These are phyloP conservation scores for Paracoccidioides lutzii DNA, from an alignment of 2,329 filamentous ascomycete genomes.

Conservation along the genomic window DNA sequence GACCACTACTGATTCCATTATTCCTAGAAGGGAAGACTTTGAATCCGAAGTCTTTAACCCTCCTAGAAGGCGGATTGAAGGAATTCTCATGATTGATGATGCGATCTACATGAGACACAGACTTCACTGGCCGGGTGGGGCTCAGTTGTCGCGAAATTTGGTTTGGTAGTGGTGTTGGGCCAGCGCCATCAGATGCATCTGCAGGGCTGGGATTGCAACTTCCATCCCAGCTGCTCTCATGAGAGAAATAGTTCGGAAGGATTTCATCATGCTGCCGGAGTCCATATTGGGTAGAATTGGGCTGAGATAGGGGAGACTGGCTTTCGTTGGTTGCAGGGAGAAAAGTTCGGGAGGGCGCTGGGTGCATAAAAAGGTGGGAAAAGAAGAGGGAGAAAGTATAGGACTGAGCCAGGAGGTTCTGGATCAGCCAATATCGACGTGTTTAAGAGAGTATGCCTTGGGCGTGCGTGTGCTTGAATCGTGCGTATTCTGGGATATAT, in stretches of 20 bases:
- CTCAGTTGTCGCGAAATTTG: slow-evolving; percentile 20
- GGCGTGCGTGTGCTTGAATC: not conserved
- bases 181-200: slow-evolving; percentile 16
- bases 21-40: slow-evolving; percentile 37
- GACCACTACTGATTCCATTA: slow-evolving; percentile 33
- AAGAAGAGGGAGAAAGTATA: slow-evolving; percentile 19
- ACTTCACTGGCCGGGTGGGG: slow-evolving; percentile 15
- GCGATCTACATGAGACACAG: slow-evolving; percentile 36
- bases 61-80: slow-evolving; percentile 23
- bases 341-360: slow-evolving; percentile 42
- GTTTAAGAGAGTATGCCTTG: slow-evolving; percentile 1
- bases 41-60: slow-evolving; percentile 36
- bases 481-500: not conserved
- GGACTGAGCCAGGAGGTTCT: slow-evolving; percentile 44
- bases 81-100: slow-evolving; percentile 45
- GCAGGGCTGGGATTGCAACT: slow-evolving; percentile 14
- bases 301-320: slow-evolving; percentile 23
- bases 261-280: slow-evolving; percentile 32
- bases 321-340: slow-evolving; percentile 33
- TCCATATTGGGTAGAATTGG: slow-evolving; percentile 47
- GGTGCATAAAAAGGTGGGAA: slow-evolving; percentile 49
- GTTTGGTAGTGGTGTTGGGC: slow-evolving; percentile 2
- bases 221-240: slow-evolving; percentile 27
- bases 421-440: slow-evolving; percentile 35
- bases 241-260: slow-evolving; percentile 32